A percentile compares a stretch with the other conserved stretches of the same genome.
Conservation (phyloP, 768 basidiomycete species). For the Xanthoconium purpureum region DNA sequence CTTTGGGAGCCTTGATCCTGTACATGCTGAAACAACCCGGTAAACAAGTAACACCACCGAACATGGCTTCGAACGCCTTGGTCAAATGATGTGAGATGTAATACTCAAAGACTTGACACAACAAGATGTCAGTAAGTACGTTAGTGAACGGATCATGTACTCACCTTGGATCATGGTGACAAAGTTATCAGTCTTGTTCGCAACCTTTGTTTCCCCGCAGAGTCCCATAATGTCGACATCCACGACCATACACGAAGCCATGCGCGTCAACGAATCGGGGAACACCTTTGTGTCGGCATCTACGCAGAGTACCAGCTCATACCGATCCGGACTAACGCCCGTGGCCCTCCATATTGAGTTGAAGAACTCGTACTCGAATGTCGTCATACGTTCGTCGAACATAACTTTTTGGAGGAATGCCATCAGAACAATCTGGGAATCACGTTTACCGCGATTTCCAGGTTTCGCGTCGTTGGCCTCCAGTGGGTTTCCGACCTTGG, state of each 20-base stretch:
- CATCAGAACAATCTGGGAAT: conserved; percentile 98
- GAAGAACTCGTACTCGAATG: conserved; percentile 99
- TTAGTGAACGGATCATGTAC: conserved; percentile 27
- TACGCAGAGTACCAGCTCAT: conserved; percentile 92
- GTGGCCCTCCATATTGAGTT: conserved; percentile 96
- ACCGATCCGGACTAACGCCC: conserved; percentile 93
- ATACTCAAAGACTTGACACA: conserved; percentile 87
- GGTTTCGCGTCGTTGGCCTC: conserved; percentile 90
- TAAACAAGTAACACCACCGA: conserved; percentile 98
- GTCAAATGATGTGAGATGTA: conserved; percentile 99
- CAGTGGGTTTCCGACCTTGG: conserved; percentile 91
- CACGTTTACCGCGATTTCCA: conserved; percentile 98
- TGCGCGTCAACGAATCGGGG: conserved; percentile 94
- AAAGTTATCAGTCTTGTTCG: conserved; percentile 97
- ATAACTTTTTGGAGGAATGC: conserved; percentile 97
- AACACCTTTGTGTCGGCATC: conserved; percentile 99
- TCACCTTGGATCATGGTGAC: conserved; percentile 99
- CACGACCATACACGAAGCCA: conserved; percentile 95
- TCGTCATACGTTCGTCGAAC: conserved; percentile 99
- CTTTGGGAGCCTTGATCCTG: conserved; percentile 99
- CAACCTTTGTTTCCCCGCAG: conserved; percentile 99
- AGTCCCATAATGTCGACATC: conserved; percentile 99
- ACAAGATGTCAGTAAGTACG: conserved; percentile 5
- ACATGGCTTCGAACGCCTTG: conserved; percentile 99
- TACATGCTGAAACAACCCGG: conserved; percentile 99